Evolutionary conservation across 139 green algal genomes (phyloP).

Genomic region (Chlamydomonas sphaeroides): DNA sequence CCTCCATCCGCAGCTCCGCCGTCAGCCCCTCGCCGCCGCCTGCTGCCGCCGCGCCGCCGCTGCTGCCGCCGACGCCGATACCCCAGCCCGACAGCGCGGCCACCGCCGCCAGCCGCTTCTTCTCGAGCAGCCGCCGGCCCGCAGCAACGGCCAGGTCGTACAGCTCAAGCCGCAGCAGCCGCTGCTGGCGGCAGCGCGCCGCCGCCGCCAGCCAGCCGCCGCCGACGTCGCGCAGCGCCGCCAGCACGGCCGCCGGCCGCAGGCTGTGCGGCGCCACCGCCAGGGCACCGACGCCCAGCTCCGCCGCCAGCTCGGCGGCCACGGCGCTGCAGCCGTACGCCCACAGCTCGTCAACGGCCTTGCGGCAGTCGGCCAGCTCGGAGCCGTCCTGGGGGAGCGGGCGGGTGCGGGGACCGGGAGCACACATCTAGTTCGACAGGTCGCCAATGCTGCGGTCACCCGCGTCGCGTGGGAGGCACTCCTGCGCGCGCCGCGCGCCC

Average conservation of each 20-base stretch:
- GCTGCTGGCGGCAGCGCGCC: conserved; percentile 31
- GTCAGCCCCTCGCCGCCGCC: neutral
- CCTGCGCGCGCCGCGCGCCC: too few species aligned
- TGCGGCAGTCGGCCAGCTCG: conserved; percentile 35
- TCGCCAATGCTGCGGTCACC: too few species aligned
- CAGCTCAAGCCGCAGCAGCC: conserved; percentile 15
- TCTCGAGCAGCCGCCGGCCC: conserved; percentile 1
- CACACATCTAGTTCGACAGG: too few species aligned
- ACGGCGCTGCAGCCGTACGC: conserved; percentile 26
- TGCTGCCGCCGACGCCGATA: neutral
- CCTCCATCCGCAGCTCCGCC: conserved; percentile 15
- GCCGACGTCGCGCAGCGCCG: conserved; percentile 21
- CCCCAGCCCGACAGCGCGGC: conserved; percentile 8
- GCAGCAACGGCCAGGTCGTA: conserved; percentile 35
- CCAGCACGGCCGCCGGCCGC: conserved; percentile 9
- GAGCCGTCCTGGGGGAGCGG: conserved; percentile 15
- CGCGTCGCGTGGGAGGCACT: too few species aligned
- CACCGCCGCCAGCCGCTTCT: conserved; percentile 13
- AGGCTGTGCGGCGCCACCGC: neutral
- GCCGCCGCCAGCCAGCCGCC: conserved; percentile 36
- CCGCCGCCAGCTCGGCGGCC: neutral
- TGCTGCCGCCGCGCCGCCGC: neutral
- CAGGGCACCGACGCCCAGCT: too few species aligned
- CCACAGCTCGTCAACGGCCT: conserved; percentile 25
- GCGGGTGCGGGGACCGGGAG: too few species aligned